Conservation (phyloP, 495 filamentous ascomycete genomes). For the Tuber borchii region DNA sequence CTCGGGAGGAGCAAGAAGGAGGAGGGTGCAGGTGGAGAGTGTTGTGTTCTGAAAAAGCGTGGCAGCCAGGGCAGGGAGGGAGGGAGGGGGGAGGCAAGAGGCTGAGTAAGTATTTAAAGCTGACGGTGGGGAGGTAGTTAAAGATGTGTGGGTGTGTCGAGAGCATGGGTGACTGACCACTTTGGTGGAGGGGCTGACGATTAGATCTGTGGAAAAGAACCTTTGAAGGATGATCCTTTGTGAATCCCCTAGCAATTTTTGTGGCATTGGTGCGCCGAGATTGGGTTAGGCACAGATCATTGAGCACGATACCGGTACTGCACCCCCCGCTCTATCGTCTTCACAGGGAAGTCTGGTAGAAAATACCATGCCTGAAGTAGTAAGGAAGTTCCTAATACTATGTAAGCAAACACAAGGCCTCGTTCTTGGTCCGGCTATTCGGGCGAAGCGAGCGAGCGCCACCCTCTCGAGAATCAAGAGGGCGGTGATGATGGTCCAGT, state of each 20-base stretch:
- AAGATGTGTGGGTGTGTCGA: background rate
- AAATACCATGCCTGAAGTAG: background rate
- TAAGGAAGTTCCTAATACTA: background rate
- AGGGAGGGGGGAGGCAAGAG: constrained; percentile 17
- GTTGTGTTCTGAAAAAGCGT: constrained; percentile 13
- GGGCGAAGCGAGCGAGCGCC: background rate
- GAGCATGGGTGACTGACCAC: background rate
- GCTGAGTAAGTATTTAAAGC: constrained; percentile 18
- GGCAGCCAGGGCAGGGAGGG: constrained; percentile 13
- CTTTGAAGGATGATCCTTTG: background rate
- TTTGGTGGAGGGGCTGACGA: background rate
- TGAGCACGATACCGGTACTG: background rate
- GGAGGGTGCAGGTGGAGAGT: background rate
- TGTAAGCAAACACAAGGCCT: background rate
- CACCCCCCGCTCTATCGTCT: background rate
- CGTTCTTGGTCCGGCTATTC: background rate
- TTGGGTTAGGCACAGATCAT: background rate
- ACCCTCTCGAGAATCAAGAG: background rate
- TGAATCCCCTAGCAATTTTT: background rate
- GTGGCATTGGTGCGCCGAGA: background rate
- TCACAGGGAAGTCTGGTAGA: background rate
- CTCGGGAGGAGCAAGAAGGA: background rate
- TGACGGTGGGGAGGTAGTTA: background rate
- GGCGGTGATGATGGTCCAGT: background rate
- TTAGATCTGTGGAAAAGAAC: background rate